Base-by-base conservation (phyloP, 2,329 filamentous ascomycete genomes). In the Pseudogymnoascus sp. region DNA sequence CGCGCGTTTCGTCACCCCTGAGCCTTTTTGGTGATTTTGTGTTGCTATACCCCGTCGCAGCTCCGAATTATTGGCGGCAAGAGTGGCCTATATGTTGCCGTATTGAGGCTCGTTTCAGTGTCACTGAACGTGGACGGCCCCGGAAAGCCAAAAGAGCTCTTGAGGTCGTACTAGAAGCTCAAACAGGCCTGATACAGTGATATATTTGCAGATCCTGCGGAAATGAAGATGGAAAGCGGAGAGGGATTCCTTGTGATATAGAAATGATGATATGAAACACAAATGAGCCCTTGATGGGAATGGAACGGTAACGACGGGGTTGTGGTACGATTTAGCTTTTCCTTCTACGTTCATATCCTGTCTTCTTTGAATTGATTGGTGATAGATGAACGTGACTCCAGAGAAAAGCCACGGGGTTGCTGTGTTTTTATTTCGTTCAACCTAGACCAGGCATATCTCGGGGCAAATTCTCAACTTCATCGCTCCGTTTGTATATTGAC, bases 31-130 rank as follows among this genome's bases (percentile, higher is more conserved):
- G 3, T 34, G 28, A 36, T 57, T 57, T 36, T 14, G 28, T 36
- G 28, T 19, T 57, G 51, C 51, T 57, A 57, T 34, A 34, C 25
- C 25, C 36, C 51, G 21, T 34, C 25, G 14, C 10, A 36, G 4
- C 28, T 19, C 51, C 51, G 28, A 57, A 57, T 57, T 57, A 57
- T 57, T 57, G 51, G 28, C 28, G 7, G 51, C 51, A 57, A 57
- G 28, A 11, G 2, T 34, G 28, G 16, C 5, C 51, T 34, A 57
- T 57, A 34, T 21, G 2, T 21, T 57, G 11, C 51, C 51, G 2
- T 34, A 57, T 57, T 57, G 28, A 21, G 51, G 51, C 51, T 34
- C 5, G 28, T 57, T 28, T 34, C 6, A 34, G 28, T 57, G 28
- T 57, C 16, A 57, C 51, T 16, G 51, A 57, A 57, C 51, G 51